A percentile compares a stretch with the other conserved stretches of the same genome.
These are phyloP conservation scores for Heterococcus sp. DNA, from an alignment of 108 stramenopile species.

Conservation along the genomic window DNA sequence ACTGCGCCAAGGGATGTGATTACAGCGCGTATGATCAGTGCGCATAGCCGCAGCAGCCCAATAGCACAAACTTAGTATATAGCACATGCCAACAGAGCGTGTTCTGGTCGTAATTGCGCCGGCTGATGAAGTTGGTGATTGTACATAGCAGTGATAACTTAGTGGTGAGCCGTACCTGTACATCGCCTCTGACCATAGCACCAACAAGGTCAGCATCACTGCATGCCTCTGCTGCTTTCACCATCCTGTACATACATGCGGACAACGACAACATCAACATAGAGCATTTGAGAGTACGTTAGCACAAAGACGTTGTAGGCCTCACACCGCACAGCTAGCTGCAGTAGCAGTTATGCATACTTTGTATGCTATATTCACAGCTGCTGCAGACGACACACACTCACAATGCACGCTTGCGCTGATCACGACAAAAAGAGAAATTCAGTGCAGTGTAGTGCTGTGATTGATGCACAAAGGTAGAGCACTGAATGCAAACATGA, in stretches of 20 bases:
- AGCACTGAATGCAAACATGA: no score
- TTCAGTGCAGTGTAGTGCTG: neutral
- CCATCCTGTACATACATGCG: neutral
- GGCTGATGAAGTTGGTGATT: neutral
- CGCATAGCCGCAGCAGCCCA: no score
- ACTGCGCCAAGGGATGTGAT: no score
- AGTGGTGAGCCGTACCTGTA: neutral
- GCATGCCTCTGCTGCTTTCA: neutral
- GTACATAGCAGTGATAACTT: neutral
- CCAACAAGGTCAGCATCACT: neutral
- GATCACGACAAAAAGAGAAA: neutral
- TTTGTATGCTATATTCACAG: neutral
- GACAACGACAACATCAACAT: neutral
- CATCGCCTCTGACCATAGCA: neutral
- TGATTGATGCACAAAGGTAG: neutral
- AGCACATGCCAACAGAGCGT: slow-evolving; percentile 73
- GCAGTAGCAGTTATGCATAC: neutral
- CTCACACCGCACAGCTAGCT: neutral
- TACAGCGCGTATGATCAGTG: no score
- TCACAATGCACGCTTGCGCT: neutral
- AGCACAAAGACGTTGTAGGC: no score
- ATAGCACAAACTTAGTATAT: slow-evolving; percentile 28
- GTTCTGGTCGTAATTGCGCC: slow-evolving; percentile 83
- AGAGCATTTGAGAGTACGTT: neutral
- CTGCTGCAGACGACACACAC: neutral